Conservation (phyloP, 192 early-diverging fungal genomes). For the Tieghemiomyces parasiticus region DNA sequence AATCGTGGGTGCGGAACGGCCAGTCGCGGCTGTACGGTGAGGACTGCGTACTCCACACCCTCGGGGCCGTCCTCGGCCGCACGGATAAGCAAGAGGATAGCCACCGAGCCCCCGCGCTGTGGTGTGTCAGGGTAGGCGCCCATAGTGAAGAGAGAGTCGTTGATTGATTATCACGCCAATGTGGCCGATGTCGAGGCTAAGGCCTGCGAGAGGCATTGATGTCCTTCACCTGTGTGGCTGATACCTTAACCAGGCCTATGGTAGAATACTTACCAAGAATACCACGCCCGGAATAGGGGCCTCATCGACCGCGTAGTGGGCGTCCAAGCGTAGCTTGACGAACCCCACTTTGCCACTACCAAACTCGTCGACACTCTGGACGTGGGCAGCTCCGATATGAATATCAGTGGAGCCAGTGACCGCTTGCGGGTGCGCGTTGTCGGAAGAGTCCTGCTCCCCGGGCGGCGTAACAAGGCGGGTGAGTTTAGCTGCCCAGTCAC, state of each 20-base stretch:
- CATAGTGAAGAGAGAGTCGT: too few relatives aligned
- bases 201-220: too few relatives aligned
- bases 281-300: constrained; percentile 51
- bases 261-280: constrained; percentile 42
- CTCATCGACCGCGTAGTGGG: constrained; percentile 27
- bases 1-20: constrained; percentile 42
- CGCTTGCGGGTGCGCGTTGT: not conserved
- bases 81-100: constrained; percentile 47
- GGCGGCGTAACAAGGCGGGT: too few relatives aligned
- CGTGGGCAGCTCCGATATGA: constrained; percentile 28
- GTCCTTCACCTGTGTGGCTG: too few relatives aligned
- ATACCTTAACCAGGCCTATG: too few relatives aligned
- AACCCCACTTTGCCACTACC: constrained; percentile 48
- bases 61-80: constrained; percentile 14
- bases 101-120: constrained; percentile 57
- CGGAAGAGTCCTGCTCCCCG: too few relatives aligned
- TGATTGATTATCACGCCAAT: too few relatives aligned
- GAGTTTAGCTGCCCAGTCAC: too few relatives aligned
- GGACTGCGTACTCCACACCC: constrained; percentile 36
- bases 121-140: too few relatives aligned
- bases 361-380: constrained; percentile 68
- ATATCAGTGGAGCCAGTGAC: not conserved
- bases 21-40: constrained; percentile 61
- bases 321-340: constrained; percentile 49
- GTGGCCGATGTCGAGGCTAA: too few relatives aligned